These are phyloP conservation scores for Penicillium sp. DNA, from an alignment of 2,329 filamentous ascomycete genomes.

Conservation along the genomic window DNA sequence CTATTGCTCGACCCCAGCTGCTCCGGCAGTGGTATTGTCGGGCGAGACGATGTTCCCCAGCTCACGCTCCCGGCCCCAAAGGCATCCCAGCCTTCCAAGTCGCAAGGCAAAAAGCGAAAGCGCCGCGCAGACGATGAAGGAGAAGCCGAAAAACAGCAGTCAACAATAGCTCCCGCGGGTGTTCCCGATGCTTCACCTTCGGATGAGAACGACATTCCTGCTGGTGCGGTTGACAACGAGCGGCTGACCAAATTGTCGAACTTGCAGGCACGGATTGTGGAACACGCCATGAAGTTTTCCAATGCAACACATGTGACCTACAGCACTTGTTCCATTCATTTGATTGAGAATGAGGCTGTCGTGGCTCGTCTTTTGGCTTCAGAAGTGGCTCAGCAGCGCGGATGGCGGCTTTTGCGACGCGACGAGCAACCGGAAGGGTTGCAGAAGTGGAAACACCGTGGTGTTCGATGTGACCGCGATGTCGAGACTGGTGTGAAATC, in stretches of 20 bases:
- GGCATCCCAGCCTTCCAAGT: constrained; percentile 14
- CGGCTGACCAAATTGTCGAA: constrained; percentile 71
- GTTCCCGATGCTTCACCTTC: constrained; percentile 21
- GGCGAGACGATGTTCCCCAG: constrained; percentile 73
- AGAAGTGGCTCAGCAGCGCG: constrained; percentile 60
- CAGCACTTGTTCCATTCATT: constrained; percentile 87
- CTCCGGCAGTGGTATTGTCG: constrained; percentile 91
- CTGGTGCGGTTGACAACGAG: constrained; percentile 54
- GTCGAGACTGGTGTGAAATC: constrained; percentile 6
- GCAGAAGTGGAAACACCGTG: constrained; percentile 69
- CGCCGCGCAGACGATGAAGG: constrained; percentile 25
- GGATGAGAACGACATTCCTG: constrained; percentile 38
- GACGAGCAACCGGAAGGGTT: constrained; percentile 74
- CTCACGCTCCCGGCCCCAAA: constrained; percentile 57
- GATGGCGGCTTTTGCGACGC: constrained; percentile 75
- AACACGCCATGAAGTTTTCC: constrained; percentile 82
- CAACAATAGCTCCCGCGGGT: constrained; percentile 5
- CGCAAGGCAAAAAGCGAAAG: constrained; percentile 45
- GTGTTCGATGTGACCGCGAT: constrained; percentile 47
- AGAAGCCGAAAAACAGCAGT: constrained; percentile 2
- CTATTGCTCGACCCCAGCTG: constrained; percentile 91
- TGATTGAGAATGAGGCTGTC: constrained; percentile 84
- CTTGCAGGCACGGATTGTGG: constrained; percentile 78
- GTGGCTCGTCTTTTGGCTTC: constrained; percentile 70
- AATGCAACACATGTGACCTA: constrained; percentile 76